Evolutionary conservation across 2,329 filamentous ascomycete species (phyloP).

Genomic region (Podosphaera fusca): DNA sequence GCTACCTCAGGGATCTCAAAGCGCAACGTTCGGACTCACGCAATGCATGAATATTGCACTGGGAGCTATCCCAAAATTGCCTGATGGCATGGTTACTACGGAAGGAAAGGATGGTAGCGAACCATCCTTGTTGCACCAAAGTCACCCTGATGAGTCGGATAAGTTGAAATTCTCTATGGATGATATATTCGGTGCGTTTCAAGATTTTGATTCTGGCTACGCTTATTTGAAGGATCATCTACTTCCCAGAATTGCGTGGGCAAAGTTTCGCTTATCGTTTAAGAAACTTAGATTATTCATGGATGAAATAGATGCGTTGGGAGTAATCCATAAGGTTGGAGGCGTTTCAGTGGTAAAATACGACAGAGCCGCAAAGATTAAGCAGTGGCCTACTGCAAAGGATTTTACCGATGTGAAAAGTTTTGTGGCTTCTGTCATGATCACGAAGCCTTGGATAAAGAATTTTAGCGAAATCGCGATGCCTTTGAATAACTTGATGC

Average conservation of each 20-base stretch:
- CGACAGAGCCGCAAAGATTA: background rate
- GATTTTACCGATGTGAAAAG: background rate
- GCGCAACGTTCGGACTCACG: background rate
- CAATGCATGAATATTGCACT: slow-evolving; percentile 1
- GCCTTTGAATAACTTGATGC: background rate
- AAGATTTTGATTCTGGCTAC: background rate
- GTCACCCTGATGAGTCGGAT: background rate
- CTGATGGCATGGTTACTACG: background rate
- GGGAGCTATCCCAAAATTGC: background rate
- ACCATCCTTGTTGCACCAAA: background rate
- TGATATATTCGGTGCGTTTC: background rate
- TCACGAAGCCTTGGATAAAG: background rate
- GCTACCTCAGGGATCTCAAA: background rate
- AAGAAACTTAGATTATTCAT: slow-evolving; percentile 1
- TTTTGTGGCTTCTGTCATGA: background rate
- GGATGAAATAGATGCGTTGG: background rate
- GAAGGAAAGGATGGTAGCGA: background rate
- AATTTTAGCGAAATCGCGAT: slow-evolving; percentile 1
- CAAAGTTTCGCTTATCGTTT: background rate
- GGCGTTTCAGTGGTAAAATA: background rate
- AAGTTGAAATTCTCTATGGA: background rate
- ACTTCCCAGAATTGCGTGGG: background rate
- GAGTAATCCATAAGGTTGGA: background rate
- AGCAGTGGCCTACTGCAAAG: background rate
- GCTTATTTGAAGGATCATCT: background rate